A percentile compares a stretch with the other conserved stretches of the same genome.
phyloP scores from a whole-genome alignment of 2,329 filamentous ascomycete genomes.

The Golovinomyces cichoracearum region DNA sequence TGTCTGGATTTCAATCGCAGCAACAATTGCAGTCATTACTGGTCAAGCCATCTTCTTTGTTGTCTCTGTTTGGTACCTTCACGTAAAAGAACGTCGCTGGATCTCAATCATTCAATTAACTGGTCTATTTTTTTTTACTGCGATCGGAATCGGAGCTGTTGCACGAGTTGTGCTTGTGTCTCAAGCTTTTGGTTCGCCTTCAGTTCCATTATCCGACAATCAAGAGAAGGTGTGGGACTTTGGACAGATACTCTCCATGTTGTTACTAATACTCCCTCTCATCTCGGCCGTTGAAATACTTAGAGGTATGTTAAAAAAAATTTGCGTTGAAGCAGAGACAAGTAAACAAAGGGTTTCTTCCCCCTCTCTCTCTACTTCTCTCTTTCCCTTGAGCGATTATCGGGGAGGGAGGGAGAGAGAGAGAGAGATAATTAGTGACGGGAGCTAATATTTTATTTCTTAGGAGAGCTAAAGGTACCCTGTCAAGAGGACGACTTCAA shows the following conservation, averaged over 20 bases:
- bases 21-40: conserved; percentile 34
- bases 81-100: conserved; percentile 27
- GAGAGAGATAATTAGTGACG: no score
- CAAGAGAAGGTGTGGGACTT: conserved; percentile 35
- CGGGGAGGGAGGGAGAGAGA: no score
- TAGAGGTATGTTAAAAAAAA: conserved; percentile 19
- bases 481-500: background rate
- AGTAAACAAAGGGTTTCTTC: background rate
- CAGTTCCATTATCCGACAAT: conserved; percentile 23
- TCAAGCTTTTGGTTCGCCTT: conserved; percentile 32
- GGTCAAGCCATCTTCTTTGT: conserved; percentile 32
- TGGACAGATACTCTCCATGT: conserved; percentile 32
- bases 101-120: conserved; percentile 27
- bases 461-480: background rate
- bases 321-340: background rate
- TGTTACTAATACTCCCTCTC: conserved; percentile 32
- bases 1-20: conserved; percentile 25
- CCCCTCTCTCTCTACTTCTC: no score
- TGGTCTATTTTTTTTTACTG: conserved; percentile 20
- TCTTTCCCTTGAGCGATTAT: no score
- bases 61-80: conserved; percentile 37
- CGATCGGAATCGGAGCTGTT: conserved; percentile 31
- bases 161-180: conserved; percentile 29
- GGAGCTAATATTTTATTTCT: no score
- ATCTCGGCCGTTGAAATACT: conserved; percentile 34